Evolutionary conservation across 768 basidiomycete species (phyloP).

Genomic region (Boletus reticuloceps): DNA sequence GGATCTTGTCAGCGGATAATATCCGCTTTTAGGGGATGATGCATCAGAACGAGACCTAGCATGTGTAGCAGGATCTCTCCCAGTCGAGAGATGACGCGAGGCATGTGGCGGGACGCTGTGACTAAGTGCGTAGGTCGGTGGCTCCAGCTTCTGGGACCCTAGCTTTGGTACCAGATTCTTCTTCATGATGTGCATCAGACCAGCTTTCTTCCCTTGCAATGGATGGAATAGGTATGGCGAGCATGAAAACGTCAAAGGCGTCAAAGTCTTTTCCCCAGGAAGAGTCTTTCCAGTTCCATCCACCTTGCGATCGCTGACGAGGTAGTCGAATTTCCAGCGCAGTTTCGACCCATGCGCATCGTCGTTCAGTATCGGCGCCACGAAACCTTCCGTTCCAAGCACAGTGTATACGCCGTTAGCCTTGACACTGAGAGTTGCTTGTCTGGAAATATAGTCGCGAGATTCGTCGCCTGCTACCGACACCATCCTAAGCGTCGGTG

Average conservation of each 20-base stretch:
- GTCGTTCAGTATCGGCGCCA: constrained; percentile 14
- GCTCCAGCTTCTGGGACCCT: constrained; percentile 56
- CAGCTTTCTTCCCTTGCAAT: constrained; percentile 62
- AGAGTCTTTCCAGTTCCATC: constrained; percentile 43
- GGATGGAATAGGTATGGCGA: constrained; percentile 61
- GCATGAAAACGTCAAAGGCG: constrained; percentile 73
- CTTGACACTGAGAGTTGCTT: constrained; percentile 68
- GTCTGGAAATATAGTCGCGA: constrained; percentile 72
- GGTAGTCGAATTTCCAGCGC: constrained; percentile 78
- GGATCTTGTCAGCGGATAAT: constrained; percentile 11
- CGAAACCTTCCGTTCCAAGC: constrained; percentile 55
- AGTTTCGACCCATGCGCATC: constrained; percentile 37
- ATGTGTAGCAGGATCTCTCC: constrained; percentile 7
- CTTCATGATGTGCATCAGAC: constrained; percentile 66
- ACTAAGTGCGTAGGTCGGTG: constrained; percentile 29
- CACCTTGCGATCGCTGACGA: constrained; percentile 58
- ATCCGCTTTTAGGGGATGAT: constrained; percentile 12
- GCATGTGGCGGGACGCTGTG: neutral
- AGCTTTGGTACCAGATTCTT: constrained; percentile 70
- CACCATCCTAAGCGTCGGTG: constrained; percentile 69
- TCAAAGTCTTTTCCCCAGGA: constrained; percentile 71
- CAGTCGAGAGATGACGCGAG: constrained; percentile 1
- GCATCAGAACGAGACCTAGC: constrained; percentile 24
- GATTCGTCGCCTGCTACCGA: constrained; percentile 65
- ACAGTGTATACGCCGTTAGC: constrained; percentile 75